These are phyloP conservation scores for Scedosporium dehoogii DNA, from an alignment of 2,329 filamentous ascomycete genomes.

Conservation along the genomic window DNA sequence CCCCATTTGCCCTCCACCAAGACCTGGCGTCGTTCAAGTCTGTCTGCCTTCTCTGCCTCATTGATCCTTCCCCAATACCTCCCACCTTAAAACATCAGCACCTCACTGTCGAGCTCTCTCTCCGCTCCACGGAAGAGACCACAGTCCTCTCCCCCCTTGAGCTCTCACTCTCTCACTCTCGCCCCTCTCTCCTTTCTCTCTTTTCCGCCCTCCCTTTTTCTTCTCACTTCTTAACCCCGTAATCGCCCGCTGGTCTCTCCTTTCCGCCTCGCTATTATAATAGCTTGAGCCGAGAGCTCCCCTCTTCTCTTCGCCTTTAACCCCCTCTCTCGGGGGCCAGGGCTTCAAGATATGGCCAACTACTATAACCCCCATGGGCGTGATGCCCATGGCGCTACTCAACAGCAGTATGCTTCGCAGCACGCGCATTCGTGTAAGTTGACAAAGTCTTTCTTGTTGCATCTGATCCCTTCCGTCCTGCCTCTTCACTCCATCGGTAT, in stretches of 20 bases:
- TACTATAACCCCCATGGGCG: constrained; percentile 2
- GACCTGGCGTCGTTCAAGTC: no score
- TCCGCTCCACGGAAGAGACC: background rate
- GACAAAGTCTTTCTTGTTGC: background rate
- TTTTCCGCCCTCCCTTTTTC: background rate
- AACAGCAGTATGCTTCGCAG: background rate
- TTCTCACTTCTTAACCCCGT: background rate
- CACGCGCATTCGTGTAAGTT: background rate
- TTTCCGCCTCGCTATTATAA: background rate
- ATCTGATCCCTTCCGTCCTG: background rate
- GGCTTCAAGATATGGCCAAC: constrained; percentile 1
- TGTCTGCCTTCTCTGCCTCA: background rate
- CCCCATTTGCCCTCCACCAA: background rate
- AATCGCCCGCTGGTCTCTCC: background rate
- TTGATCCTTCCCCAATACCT: background rate
- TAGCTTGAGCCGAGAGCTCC: background rate
- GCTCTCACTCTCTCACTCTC: background rate
- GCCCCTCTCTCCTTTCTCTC: background rate
- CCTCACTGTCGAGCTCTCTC: background rate
- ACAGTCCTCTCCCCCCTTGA: background rate
- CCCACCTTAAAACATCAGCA: background rate
- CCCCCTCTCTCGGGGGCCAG: background rate
- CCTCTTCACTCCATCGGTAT: background rate
- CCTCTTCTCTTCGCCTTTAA: background rate
- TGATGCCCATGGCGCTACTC: background rate